Evolutionary conservation across 768 basidiomycete genomes (phyloP).

Genomic region (Tephrocybe sp.): DNA sequence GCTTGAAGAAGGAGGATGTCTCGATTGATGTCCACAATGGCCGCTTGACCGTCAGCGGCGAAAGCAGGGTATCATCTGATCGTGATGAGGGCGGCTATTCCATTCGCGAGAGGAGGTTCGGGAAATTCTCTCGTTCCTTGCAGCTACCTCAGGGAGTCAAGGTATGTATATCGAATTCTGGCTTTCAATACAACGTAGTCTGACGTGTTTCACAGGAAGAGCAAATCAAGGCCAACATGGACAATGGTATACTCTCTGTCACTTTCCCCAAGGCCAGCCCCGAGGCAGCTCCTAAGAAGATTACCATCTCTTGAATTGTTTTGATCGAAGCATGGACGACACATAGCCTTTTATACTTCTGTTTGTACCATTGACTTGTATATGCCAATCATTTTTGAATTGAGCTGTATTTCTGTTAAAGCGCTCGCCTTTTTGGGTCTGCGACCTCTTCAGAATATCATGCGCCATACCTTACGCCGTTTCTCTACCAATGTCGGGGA

Average conservation of each 20-base stretch:
- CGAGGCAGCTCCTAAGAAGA: conserved; percentile 46
- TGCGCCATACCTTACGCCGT: no score
- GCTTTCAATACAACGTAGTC: neutral
- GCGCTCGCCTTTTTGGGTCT: no score
- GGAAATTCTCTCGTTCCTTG: conserved; percentile 48
- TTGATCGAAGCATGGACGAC: no score
- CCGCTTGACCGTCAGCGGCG: conserved; percentile 47
- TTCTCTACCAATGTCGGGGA: no score
- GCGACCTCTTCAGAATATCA: no score
- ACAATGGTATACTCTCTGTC: conserved; percentile 45
- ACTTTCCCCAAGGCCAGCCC: conserved; percentile 46
- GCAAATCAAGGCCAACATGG: conserved; percentile 47
- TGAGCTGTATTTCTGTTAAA: no score
- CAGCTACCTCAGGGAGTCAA: conserved; percentile 49
- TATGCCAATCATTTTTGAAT: no score
- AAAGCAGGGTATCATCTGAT: conserved; percentile 30
- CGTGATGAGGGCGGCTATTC: conserved; percentile 37
- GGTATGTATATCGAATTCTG: conserved; percentile 24
- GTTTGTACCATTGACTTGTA: no score
- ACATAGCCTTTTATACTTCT: no score
- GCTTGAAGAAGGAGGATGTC: conserved; percentile 48
- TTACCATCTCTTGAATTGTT: conserved; percentile 30
- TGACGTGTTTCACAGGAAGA: conserved; percentile 29
- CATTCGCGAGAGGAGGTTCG: conserved; percentile 46
- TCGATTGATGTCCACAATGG: conserved; percentile 46